These are phyloP conservation scores for Salinomyces thailandicus DNA, from an alignment of 2,329 filamentous ascomycete species.

Conservation along the genomic window DNA sequence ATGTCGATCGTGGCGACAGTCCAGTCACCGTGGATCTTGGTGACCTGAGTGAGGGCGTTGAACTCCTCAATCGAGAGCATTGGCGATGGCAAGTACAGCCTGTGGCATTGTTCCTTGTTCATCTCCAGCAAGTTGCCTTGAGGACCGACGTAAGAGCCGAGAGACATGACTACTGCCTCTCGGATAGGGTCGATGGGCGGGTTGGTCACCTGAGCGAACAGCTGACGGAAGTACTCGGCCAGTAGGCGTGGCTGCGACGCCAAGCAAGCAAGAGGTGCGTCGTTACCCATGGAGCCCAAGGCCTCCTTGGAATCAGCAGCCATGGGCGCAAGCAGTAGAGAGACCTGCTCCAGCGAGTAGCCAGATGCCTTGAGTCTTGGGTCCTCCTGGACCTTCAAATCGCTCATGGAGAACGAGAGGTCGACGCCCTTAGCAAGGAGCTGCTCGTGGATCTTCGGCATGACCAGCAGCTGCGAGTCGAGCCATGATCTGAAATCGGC, in stretches of 20 bases:
- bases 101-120: conserved; percentile 77
- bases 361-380: conserved; percentile 76
- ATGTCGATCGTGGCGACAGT: conserved; percentile 83
- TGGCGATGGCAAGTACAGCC: conserved; percentile 76
- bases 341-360: conserved; percentile 93
- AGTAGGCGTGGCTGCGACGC: conserved; percentile 80
- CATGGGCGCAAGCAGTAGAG: conserved; percentile 85
- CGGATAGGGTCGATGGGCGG: conserved; percentile 94
- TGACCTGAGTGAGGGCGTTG: conserved; percentile 73
- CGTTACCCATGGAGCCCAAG: conserved; percentile 94
- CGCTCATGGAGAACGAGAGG: conserved; percentile 57
- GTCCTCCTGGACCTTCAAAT: conserved; percentile 68
- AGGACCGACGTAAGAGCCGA: conserved; percentile 91
- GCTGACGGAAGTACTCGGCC: conserved; percentile 94
- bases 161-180: conserved; percentile 95
- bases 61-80: conserved; percentile 85
- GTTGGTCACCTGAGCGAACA: conserved; percentile 96
- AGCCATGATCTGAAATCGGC: conserved; percentile 85
- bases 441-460: conserved; percentile 62
- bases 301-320: conserved; percentile 95
- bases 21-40: conserved; percentile 64
- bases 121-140: conserved; percentile 94
- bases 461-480: conserved; percentile 69
- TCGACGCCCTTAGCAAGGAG: conserved; percentile 50
- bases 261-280: conserved; percentile 83